These are phyloP conservation scores for Leishmania turanica DNA, from an alignment of 208 protist genomes.

Conservation along the genomic window DNA sequence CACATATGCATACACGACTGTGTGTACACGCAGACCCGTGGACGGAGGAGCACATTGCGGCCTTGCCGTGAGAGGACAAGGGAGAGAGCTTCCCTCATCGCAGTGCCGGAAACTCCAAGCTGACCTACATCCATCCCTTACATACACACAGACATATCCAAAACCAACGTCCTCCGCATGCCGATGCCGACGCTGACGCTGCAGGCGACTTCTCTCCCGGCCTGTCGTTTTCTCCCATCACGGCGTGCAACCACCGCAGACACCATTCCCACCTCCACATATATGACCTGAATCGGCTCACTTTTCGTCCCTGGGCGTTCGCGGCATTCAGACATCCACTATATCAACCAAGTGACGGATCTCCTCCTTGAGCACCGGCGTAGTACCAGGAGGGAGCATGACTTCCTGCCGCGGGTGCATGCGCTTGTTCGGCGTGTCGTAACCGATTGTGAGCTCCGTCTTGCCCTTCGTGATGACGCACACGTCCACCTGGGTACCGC, in stretches of 20 bases:
- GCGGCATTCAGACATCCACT: conserved; percentile 50
- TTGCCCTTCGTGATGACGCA: conserved; percentile 96
- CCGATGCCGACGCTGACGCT: too few species aligned
- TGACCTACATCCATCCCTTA: background rate
- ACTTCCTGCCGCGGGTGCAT: conserved; percentile 80
- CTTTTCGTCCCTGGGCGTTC: background rate
- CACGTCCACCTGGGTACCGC: conserved; percentile 99
- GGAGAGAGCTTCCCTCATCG: background rate
- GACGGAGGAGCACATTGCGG: background rate
- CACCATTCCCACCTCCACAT: background rate
- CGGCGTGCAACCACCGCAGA: background rate
- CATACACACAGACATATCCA: background rate
- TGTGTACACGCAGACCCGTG: background rate
- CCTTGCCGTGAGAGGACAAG: background rate
- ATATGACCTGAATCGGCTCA: background rate
- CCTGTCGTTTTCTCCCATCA: background rate
- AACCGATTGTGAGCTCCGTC: conserved; percentile 86
- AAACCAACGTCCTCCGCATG: background rate
- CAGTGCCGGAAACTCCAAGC: background rate
- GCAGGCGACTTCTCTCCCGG: background rate
- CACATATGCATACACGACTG: background rate
- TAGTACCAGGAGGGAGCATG: conserved; percentile 77
- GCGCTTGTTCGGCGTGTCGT: conserved; percentile 87
- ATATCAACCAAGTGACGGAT: conserved; percentile 82
- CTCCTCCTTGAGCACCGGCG: conserved; percentile 73